A percentile compares a stretch with the other conserved stretches of the same genome.
These are phyloP conservation scores for Phlyctochytrium planicorne DNA, from an alignment of 192 early-diverging fungal species.

Conservation along the genomic window DNA sequence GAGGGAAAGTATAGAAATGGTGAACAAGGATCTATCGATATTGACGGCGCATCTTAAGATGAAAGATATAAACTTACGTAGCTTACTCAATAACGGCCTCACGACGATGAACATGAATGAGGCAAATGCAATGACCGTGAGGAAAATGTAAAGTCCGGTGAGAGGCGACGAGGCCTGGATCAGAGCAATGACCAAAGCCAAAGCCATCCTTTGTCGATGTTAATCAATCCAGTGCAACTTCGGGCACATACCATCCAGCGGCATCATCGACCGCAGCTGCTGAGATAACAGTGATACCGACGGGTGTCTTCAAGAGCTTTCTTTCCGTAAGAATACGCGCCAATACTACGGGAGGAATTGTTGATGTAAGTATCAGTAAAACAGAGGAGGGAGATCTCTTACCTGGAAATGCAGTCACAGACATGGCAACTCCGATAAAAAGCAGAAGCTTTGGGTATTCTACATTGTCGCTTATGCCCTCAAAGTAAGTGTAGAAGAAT, in stretches of 20 bases:
- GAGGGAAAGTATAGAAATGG: too few species aligned
- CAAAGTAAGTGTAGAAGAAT: slow-evolving; percentile 37
- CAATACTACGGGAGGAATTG: slow-evolving; percentile 91
- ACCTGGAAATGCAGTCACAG: slow-evolving; percentile 90
- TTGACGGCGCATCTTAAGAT: too few species aligned
- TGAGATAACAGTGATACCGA: slow-evolving; percentile 82
- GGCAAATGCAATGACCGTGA: slow-evolving; percentile 66
- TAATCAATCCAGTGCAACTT: slow-evolving; percentile 24
- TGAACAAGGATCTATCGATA: too few species aligned
- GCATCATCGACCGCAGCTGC: slow-evolving; percentile 87
- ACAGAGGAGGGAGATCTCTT: too few species aligned
- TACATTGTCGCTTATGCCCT: slow-evolving; percentile 17
- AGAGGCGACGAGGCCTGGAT: slow-evolving; percentile 65
- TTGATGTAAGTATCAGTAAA: too few species aligned
- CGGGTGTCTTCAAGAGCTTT: slow-evolving; percentile 71
- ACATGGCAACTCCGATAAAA: slow-evolving; percentile 86
- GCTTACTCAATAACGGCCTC: slow-evolving; percentile 56
- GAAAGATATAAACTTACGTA: too few species aligned
- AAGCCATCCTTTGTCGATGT: slow-evolving; percentile 33
- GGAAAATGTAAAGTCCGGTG: slow-evolving; percentile 70
- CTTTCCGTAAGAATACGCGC: slow-evolving; percentile 90
- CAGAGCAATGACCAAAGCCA: slow-evolving; percentile 74
- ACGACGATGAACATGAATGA: slow-evolving; percentile 69
- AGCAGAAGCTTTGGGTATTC: slow-evolving; percentile 70
- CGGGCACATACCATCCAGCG: slow-evolving; percentile 71